phyloP scores from a whole-genome alignment of 805 yeast genomes.

The Nakazawaea pomicola region DNA sequence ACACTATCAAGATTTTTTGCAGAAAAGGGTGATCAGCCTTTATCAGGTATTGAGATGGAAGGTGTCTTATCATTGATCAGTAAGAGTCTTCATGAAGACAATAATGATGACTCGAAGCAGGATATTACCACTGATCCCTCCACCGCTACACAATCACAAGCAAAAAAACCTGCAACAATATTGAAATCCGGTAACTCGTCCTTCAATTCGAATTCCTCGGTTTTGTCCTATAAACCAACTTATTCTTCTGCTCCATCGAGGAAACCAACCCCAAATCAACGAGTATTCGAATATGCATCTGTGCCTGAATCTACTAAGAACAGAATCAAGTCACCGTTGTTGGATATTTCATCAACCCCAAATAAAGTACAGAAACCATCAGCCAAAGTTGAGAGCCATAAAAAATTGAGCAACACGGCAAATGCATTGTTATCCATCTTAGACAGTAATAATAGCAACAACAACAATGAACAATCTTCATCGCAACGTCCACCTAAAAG shows the following conservation, averaged over 20 bases:
- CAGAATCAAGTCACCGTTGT: slow-evolving; percentile 24
- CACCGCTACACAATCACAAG: background rate
- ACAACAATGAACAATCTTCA: too few relatives aligned
- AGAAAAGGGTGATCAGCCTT: slow-evolving; percentile 70
- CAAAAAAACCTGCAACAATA: background rate
- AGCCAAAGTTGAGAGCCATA: background rate
- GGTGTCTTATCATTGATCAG: slow-evolving; percentile 66
- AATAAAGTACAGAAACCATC: slow-evolving; percentile 8
- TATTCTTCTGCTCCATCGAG: slow-evolving; percentile 14
- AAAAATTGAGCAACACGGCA: slow-evolving; percentile 24
- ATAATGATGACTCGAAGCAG: background rate
- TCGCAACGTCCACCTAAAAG: background rate
- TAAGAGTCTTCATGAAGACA: slow-evolving; percentile 28
- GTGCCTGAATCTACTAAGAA: slow-evolving; percentile 23
- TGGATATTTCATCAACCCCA: slow-evolving; percentile 17
- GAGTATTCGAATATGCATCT: slow-evolving; percentile 24
- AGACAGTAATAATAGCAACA: slow-evolving; percentile 13
- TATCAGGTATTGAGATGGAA: slow-evolving; percentile 70
- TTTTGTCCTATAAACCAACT: slow-evolving; percentile 22
- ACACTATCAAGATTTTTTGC: slow-evolving; percentile 12
- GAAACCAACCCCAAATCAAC: slow-evolving; percentile 18
- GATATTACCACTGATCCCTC: background rate
- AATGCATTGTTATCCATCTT: slow-evolving; percentile 19
- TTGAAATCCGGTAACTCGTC: slow-evolving; percentile 13
- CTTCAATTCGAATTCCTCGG: slow-evolving; percentile 18